Evolutionary conservation across 306 rosid genomes (phyloP), one percentile per base, ranked within the genome.

Genomic region (Rosa persica): DNA sequence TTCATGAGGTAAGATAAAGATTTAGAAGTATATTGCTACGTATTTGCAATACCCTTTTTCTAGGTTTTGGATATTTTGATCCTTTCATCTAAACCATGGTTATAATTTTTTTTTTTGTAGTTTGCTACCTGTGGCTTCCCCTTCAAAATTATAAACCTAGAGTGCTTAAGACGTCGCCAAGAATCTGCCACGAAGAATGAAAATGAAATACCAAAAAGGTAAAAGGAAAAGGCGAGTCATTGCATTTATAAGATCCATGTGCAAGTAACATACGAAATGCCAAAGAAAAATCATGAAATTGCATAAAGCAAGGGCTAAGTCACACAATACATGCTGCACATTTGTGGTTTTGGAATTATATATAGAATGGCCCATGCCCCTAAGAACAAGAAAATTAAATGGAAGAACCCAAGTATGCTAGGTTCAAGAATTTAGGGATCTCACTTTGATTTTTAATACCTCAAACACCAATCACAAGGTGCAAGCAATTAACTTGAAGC

Each of bases 241-340:
- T 16, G 77, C 76, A 67, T 76, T 75, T 69, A 76, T 36, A 40
- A 68, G 49, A 19, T 38, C 39, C 76, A 76, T 58, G 77, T 58
- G 80, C 80, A 58, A 58, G 15, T 66, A 30, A 13, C 71, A 30
- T 44, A 65, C 12, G 51, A 73, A 80, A 73, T 65, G 74, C 25
- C 60, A 20, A 57, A 25, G 46, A 22, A 40, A 57, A 12, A 27
- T 5, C 44, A 69, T 25, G 36, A 17, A 78, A 19, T 54, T 42
- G 38, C 48, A 15, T 10, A 43, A 46, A 62, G 43, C 62, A 76
- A 30, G 36, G 64, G 12, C 27, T 12, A 36, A 57, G n/a, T 54
- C 7, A 8, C 57, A 3, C 17, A 10, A 73, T 58, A 40, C 55
- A 23, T 49, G 42, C 0, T 30, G n/a, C n/a, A 30, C 68, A 27